Conservation (phyloP, 2,329 filamentous ascomycete genomes). For the Penicillium sp. region DNA sequence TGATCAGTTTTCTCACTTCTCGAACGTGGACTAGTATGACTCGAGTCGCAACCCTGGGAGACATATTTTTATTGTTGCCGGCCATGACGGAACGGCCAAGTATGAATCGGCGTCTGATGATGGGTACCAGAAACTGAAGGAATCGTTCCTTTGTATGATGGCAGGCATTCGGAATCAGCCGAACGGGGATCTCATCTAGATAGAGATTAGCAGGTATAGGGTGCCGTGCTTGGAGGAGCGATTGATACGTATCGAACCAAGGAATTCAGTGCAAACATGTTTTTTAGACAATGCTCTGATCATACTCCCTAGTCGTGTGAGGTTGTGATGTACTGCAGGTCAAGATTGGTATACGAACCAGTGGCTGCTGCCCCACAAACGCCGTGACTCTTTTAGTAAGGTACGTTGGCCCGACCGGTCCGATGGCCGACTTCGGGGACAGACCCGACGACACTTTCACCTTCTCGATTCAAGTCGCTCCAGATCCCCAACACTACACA, state of each 20-base stretch:
- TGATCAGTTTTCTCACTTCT: background rate
- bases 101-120: background rate
- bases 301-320: background rate
- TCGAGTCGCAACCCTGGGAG: background rate
- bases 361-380: background rate
- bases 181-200: background rate
- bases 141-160: background rate
- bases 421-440: conserved; percentile 2
- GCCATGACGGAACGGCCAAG: background rate
- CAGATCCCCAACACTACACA: background rate
- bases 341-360: background rate
- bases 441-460: background rate
- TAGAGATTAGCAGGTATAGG: too few species aligned
- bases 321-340: background rate
- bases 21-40: background rate
- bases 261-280: too few species aligned
- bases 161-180: background rate
- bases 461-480: background rate
- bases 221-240: too few species aligned
- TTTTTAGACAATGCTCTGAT: too few species aligned
- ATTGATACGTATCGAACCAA: too few species aligned
- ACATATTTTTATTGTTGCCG: background rate
- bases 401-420: background rate
- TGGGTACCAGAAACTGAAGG: background rate
- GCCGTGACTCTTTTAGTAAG: background rate